Evolutionary conservation across 2,329 filamentous ascomycete species (phyloP), one percentile per base, ranked within the genome.

Genomic region (Botrytis elliptica): DNA sequence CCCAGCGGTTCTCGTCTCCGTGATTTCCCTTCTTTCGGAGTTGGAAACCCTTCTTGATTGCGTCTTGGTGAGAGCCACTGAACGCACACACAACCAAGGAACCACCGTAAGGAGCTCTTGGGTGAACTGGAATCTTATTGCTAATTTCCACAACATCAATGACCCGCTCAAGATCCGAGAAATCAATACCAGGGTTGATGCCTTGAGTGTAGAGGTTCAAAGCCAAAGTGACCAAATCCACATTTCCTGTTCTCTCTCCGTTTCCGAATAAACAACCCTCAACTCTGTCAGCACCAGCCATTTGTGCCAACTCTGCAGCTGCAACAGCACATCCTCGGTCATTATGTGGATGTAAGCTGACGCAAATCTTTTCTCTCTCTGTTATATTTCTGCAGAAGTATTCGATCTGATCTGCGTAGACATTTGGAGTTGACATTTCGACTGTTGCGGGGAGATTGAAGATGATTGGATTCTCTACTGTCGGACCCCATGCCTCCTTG

Each of bases 381-480:
- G 88, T 88, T 81, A 98, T 94, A 81, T 95, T 88, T 70, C 87
- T 89, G 85, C 94, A 97, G 84, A 99, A 99, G 84, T 93, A 97
- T 82, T 99, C 96, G 76, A 99, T 93, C 84, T 97, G 92, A 81
- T 99, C 96, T 68, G 96, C 96, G 82, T 96, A 99, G 66, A 98
- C 89, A 82, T 99, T 99, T 49, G 95, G 95, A 0, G 96, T 98
- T 0, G 93, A 85, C 90, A 98, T 91, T 84, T 99, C 96, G 52
- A 98, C 95, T 0, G 96, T 99, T 2, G 96, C 95, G 0, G 96
- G 95, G 70, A 99, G 87, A 85, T 98, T 98, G 87, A 99, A 96
- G 81, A 99, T 97, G 83, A 99, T 93, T 66, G 92, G 93, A 78
- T 90, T 91, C 82, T 93, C 89, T 57, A 86, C 89, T 0, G 89